phyloP scores from a whole-genome alignment of 202 grass and related monocot species.

The Bolboschoenoplectus hybrid region DNA sequence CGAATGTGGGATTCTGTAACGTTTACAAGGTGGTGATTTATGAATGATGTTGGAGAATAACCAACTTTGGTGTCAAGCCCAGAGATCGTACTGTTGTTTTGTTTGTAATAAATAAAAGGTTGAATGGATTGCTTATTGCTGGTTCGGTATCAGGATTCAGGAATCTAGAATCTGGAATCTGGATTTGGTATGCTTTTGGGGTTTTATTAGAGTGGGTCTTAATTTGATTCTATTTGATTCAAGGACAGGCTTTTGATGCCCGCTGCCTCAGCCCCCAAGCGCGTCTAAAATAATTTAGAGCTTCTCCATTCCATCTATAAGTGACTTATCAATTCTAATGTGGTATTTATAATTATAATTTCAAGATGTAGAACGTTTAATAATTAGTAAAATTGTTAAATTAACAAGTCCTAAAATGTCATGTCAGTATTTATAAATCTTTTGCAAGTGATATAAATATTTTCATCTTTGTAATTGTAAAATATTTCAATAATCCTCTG shows the following conservation, averaged over 20 bases:
- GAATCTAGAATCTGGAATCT: not conserved
- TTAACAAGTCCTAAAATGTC: too few relatives aligned
- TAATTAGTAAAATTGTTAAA: too few relatives aligned
- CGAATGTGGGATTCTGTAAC: not conserved
- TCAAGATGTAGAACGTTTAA: too few relatives aligned
- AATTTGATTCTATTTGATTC: not conserved
- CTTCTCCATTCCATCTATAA: too few relatives aligned
- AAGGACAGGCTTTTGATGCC: not conserved
- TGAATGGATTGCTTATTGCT: not conserved
- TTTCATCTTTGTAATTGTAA: too few relatives aligned
- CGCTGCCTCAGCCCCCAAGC: not conserved
- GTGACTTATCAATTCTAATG: too few relatives aligned
- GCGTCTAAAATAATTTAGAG: too few relatives aligned
- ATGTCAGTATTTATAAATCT: too few relatives aligned
- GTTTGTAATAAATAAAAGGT: not conserved
- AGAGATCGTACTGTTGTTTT: not conserved
- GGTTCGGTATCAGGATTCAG: not conserved
- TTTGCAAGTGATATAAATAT: too few relatives aligned
- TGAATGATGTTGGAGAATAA: not conserved
- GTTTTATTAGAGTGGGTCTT: not conserved
- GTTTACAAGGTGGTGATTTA: slow-evolving; percentile 8
- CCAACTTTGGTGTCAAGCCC: not conserved
- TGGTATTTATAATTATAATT: too few relatives aligned
- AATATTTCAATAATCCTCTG: too few relatives aligned
- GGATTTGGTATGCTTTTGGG: not conserved